Conservation (phyloP, 768 basidiomycete genomes). For the button mushroom (Agaricus bisporus) region DNA sequence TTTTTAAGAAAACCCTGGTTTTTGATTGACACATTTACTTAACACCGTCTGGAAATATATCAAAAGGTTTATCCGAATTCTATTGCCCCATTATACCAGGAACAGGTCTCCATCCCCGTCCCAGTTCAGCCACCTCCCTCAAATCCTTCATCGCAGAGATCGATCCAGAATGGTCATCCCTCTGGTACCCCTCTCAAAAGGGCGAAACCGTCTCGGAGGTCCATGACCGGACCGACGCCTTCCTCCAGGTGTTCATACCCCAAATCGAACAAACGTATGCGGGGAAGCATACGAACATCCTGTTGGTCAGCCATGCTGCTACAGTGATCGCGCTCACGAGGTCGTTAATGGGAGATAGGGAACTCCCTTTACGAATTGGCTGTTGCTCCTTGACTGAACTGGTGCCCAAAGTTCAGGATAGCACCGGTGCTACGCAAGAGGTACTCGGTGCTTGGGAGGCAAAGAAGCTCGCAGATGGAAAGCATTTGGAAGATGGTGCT, state of each 20-base stretch:
- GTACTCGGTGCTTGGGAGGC: constrained; percentile 43
- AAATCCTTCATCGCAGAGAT: constrained; percentile 50
- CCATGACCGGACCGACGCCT: constrained; percentile 52
- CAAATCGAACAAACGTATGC: constrained; percentile 41
- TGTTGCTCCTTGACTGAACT: constrained; percentile 70
- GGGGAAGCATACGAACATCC: constrained; percentile 38
- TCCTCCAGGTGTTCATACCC: constrained; percentile 45
- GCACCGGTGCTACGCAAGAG: not conserved
- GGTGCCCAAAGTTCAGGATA: constrained; percentile 24
- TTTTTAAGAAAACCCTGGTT: too few relatives aligned
- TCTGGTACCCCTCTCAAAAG: constrained; percentile 66
- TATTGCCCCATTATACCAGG: constrained; percentile 63
- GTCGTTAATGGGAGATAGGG: constrained; percentile 47
- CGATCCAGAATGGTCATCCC: constrained; percentile 55
- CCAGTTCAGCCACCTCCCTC: constrained; percentile 50
- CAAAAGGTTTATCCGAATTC: constrained; percentile 76
- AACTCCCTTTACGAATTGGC: constrained; percentile 55
- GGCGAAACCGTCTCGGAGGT: constrained; percentile 64
- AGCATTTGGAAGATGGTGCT: constrained; percentile 51
- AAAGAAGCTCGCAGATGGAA: constrained; percentile 44
- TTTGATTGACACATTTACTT: too few relatives aligned
- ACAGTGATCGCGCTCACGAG: constrained; percentile 63
- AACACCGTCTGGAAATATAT: too few relatives aligned
- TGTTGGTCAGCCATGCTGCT: constrained; percentile 73
- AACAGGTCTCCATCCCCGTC: constrained; percentile 74